A percentile compares a stretch with the other conserved stretches of the same genome.
These are phyloP conservation scores for Candida manassasensis DNA, from an alignment of 805 yeast species.

Conservation along the genomic window DNA sequence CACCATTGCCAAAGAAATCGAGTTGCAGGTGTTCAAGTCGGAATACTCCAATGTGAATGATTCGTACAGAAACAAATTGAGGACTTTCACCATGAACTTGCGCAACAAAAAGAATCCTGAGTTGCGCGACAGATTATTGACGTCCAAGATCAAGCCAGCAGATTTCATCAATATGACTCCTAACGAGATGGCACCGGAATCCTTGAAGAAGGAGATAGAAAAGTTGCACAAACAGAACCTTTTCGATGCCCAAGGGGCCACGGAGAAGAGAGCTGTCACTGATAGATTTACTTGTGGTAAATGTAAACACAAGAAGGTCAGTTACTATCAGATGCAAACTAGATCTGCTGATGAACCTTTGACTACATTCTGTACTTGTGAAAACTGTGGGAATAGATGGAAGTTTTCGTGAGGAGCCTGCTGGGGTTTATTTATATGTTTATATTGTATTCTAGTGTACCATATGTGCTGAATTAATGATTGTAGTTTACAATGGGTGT, in stretches of 20 bases:
- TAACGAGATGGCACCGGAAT: conserved; percentile 94
- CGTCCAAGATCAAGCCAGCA: conserved; percentile 61
- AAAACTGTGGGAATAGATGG: conserved; percentile 97
- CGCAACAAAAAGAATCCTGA: conserved; percentile 88
- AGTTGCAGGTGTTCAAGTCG: conserved; percentile 58
- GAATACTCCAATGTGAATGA: conserved; percentile 56
- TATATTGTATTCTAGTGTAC: conserved; percentile 4
- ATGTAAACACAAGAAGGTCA: conserved; percentile 94
- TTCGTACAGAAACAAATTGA: conserved; percentile 73
- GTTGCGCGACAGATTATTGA: conserved; percentile 61
- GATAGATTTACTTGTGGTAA: conserved; percentile 97
- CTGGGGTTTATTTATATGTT: not conserved
- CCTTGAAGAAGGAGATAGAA: conserved; percentile 78
- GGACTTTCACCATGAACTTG: conserved; percentile 82
- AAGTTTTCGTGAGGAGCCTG: conserved; percentile 64
- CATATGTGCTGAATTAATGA: too few relatives aligned
- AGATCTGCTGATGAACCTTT: conserved; percentile 98
- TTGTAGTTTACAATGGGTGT: too few relatives aligned
- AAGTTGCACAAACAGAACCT: conserved; percentile 82
- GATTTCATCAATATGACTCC: conserved; percentile 77
- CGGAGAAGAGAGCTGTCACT: conserved; percentile 90
- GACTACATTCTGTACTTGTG: conserved; percentile 97
- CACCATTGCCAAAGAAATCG: conserved; percentile 64
- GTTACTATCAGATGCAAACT: conserved; percentile 96
- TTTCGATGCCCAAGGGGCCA: conserved; percentile 97